Conservation (phyloP, 1,139 yeast species). For the Saccharomyces hybrid region DNA sequence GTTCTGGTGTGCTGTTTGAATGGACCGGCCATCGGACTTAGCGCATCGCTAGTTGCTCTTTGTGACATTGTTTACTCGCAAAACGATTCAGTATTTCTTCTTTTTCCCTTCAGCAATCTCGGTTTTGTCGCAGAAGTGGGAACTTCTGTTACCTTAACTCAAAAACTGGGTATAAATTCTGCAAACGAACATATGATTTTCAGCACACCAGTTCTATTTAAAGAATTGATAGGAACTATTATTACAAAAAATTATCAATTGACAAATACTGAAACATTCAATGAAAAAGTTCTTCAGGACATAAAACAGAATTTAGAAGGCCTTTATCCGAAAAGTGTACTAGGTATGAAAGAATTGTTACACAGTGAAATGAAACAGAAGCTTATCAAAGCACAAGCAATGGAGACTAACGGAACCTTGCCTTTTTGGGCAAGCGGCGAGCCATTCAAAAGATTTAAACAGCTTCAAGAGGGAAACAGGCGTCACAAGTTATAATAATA, state of each 20-base stretch:
- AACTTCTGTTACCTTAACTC: slow-evolving; percentile 59
- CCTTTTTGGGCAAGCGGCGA: slow-evolving; percentile 47
- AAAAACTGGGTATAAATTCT: slow-evolving; percentile 65
- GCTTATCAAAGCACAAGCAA: slow-evolving; percentile 54
- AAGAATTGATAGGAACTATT: slow-evolving; percentile 44
- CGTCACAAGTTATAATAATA: not conserved
- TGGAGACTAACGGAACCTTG: slow-evolving; percentile 58
- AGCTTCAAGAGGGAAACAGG: slow-evolving; percentile 1
- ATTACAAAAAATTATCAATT: slow-evolving; percentile 48
- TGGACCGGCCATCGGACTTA: slow-evolving; percentile 81
- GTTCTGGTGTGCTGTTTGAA: slow-evolving; percentile 69
- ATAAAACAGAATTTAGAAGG: slow-evolving; percentile 39
- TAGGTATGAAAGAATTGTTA: slow-evolving; percentile 52
- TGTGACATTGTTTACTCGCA: slow-evolving; percentile 70
- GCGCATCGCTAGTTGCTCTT: slow-evolving; percentile 64
- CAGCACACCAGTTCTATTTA: slow-evolving; percentile 55
- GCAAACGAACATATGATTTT: slow-evolving; percentile 70
- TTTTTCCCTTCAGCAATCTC: slow-evolving; percentile 74
- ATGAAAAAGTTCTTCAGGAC: slow-evolving; percentile 41
- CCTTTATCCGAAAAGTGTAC: slow-evolving; percentile 50
- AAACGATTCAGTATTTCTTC: slow-evolving; percentile 52
- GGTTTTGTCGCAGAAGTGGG: slow-evolving; percentile 85
- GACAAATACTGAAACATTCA: slow-evolving; percentile 50
- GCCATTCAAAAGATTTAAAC: slow-evolving; percentile 4
- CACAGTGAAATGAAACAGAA: slow-evolving; percentile 37